These are phyloP conservation scores for Gracilaria gracilis DNA, from an alignment of 23 red algal genomes.

Conservation along the genomic window DNA sequence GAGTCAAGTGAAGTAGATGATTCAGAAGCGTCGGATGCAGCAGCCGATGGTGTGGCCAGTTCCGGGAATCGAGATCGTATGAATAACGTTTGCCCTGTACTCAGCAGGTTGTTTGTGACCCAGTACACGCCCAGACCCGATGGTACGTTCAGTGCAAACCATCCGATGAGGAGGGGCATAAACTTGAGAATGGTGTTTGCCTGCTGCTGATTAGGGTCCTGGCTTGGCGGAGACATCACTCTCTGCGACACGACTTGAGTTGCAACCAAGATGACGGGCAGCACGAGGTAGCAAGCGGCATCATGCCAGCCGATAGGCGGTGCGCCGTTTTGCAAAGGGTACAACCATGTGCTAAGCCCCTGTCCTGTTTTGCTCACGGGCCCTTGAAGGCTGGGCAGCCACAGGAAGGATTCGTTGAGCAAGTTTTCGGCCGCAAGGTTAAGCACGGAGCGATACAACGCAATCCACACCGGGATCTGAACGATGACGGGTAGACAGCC, in stretches of 20 bases:
- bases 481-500: conserved; percentile 93
- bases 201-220: conserved; percentile 73
- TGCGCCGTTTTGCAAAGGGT: conserved; percentile 91
- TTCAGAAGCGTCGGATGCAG: neutral
- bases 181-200: conserved; percentile 89
- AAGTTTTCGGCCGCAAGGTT: conserved; percentile 89
- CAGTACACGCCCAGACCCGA: conserved; percentile 94
- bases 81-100: conserved; percentile 88
- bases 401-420: conserved; percentile 92
- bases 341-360: conserved; percentile 90
- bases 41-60: conserved; percentile 6
- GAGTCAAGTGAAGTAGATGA: neutral
- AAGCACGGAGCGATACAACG: conserved; percentile 94
- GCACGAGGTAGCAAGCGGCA: conserved; percentile 88
- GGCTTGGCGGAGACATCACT: conserved; percentile 78
- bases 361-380: conserved; percentile 85
- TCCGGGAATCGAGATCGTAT: conserved; percentile 77
- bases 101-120: conserved; percentile 98
- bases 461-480: conserved; percentile 98
- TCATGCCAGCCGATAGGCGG: conserved; percentile 99
- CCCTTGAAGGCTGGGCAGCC: conserved; percentile 93
- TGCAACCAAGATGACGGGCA: conserved; percentile 87
- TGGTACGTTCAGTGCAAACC: conserved; percentile 98
- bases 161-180: conserved; percentile 96
- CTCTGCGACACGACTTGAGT: conserved; percentile 83